phyloP scores from a whole-genome alignment of 805 yeast genomes.

The Nakazawaea wyomingensis region DNA sequence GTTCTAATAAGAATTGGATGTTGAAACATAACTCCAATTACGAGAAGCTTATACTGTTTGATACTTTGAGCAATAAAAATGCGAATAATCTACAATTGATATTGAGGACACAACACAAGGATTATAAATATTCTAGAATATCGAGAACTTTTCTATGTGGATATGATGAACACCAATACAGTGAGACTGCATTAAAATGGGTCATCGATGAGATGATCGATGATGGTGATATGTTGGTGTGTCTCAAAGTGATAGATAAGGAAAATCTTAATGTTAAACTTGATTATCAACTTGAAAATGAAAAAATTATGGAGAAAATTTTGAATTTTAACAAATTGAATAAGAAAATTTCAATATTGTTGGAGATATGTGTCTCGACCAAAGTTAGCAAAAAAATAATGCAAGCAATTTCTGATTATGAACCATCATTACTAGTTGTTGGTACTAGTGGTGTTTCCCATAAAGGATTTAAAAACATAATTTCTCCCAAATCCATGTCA shows the following conservation, averaged over 20 bases:
- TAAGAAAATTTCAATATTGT: conserved; percentile 34
- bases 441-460: conserved; percentile 37
- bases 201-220: conserved; percentile 35
- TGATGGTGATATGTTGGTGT: conserved; percentile 42
- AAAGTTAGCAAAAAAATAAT: conserved; percentile 35
- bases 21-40: conserved; percentile 3
- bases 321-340: conserved; percentile 27
- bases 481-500: conserved; percentile 38
- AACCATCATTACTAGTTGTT: conserved; percentile 38
- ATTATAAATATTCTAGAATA: conserved; percentile 28
- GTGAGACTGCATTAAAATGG: conserved; percentile 41
- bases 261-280: conserved; percentile 18
- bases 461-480: conserved; percentile 34
- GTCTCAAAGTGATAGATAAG: conserved; percentile 36
- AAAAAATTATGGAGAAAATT: conserved; percentile 26
- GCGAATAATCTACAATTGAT: conserved; percentile 30
- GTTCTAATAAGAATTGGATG: not conserved
- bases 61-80: conserved; percentile 34
- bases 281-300: conserved; percentile 30
- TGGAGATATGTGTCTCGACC: conserved; percentile 32
- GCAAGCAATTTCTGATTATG: conserved; percentile 37
- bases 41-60: conserved; percentile 33
- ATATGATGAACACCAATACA: conserved; percentile 35
- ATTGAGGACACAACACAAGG: conserved; percentile 32
- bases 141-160: conserved; percentile 41